These are phyloP conservation scores for Prototheca cutis DNA, from an alignment of 163 green algal species.

Conservation along the genomic window DNA sequence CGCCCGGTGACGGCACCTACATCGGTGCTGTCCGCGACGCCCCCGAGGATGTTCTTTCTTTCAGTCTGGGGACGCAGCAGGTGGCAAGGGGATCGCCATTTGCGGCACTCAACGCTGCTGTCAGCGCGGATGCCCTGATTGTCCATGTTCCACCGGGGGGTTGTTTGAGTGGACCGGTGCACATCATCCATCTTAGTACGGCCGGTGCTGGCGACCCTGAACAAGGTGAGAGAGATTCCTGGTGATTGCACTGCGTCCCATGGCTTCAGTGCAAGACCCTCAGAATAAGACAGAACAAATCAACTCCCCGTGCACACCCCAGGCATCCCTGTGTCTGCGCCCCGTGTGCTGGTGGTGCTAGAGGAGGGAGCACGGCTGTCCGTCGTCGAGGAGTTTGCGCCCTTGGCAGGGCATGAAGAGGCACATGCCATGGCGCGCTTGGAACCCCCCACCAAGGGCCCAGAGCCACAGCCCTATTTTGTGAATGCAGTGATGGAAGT, in stretches of 20 bases:
- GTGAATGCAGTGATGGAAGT: constrained; percentile 54
- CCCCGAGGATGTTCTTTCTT: constrained; percentile 25
- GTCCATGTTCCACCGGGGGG: constrained; percentile 43
- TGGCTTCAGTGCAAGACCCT: too few relatives aligned
- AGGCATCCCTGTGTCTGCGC: constrained; percentile 24
- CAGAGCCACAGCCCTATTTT: constrained; percentile 43
- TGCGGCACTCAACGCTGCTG: constrained; percentile 60
- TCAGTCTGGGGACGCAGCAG: constrained; percentile 37
- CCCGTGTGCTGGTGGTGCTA: constrained; percentile 58
- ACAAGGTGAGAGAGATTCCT: not conserved
- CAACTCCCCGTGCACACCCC: too few relatives aligned
- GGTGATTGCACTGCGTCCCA: not conserved
- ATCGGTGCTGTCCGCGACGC: constrained; percentile 45
- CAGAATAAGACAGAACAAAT: too few relatives aligned
- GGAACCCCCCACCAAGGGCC: too few relatives aligned
- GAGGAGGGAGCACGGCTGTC: constrained; percentile 34
- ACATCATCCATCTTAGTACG: constrained; percentile 65
- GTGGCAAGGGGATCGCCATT: constrained; percentile 56
- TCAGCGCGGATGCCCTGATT: constrained; percentile 48
- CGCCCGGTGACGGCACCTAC: constrained; percentile 46
- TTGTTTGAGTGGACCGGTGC: constrained; percentile 43
- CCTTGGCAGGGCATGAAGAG: too few relatives aligned
- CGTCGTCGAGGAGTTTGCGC: constrained; percentile 73
- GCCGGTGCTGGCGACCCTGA: constrained; percentile 6
- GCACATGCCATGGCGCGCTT: too few relatives aligned